A percentile compares a stretch with the other conserved stretches of the same genome.
phyloP scores from a whole-genome alignment of 2,329 filamentous ascomycete genomes.

The Ceratocystis variospora region DNA sequence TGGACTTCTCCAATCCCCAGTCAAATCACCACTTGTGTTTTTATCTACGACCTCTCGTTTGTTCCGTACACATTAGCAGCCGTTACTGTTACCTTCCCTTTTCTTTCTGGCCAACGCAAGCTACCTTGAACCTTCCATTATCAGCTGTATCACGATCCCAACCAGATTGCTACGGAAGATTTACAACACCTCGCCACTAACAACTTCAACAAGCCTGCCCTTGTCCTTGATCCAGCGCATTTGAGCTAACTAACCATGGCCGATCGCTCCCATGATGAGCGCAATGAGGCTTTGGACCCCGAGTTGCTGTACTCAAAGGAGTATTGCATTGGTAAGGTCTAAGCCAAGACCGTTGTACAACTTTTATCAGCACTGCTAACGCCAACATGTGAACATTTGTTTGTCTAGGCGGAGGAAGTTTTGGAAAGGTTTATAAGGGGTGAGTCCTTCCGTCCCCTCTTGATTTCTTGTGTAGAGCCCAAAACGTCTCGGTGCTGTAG shows the following conservation, averaged over 20 bases:
- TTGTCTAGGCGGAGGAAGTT: constrained; percentile 72
- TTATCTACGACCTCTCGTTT: not conserved
- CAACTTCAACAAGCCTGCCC: not conserved
- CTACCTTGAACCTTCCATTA: not conserved
- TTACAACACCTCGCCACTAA: not conserved
- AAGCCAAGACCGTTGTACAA: constrained; percentile 19
- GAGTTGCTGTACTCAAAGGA: constrained; percentile 89
- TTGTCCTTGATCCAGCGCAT: not conserved
- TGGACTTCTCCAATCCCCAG: not conserved
- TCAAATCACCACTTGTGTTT: not conserved
- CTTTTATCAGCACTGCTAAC: constrained; percentile 22
- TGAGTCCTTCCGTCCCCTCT: constrained; percentile 28
- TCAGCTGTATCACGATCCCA: not conserved
- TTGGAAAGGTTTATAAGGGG: constrained; percentile 98
- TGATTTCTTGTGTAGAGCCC: no score
- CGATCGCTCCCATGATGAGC: constrained; percentile 34
- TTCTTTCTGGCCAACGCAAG: not conserved
- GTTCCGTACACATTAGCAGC: no score
- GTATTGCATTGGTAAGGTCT: constrained; percentile 60
- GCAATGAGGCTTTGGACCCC: constrained; percentile 56
- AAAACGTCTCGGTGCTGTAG: no score
- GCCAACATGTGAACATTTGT: constrained; percentile 20
- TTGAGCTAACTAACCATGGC: constrained; percentile 30
- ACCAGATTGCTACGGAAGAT: not conserved
- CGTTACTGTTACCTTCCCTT: not conserved